phyloP scores from a whole-genome alignment of 495 filamentous ascomycete species.

The Penicillium manginii region DNA sequence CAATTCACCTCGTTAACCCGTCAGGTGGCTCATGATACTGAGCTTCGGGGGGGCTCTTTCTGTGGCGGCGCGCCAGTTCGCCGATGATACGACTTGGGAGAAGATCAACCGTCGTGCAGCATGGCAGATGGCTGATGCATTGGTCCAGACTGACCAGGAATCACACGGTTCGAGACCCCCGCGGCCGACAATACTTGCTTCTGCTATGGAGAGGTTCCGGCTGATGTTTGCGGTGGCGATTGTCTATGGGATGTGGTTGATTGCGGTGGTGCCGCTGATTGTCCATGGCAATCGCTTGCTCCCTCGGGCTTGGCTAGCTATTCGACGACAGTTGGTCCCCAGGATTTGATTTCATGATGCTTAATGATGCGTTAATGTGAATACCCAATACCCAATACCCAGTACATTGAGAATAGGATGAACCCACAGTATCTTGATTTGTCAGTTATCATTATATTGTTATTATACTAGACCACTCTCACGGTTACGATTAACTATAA shows the following conservation, averaged over 20 bases:
- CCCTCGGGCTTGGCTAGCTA: constrained; percentile 26
- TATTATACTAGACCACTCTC: neutral
- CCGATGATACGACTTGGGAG: constrained; percentile 65
- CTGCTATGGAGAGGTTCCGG: constrained; percentile 27
- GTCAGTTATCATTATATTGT: neutral
- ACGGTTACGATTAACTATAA: too few species aligned
- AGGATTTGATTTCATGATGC: too few species aligned
- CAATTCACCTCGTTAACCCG: constrained; percentile 52
- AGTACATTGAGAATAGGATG: neutral
- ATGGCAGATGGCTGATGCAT: constrained; percentile 56
- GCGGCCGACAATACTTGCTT: constrained; percentile 19
- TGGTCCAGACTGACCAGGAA: constrained; percentile 39
- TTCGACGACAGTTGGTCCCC: constrained; percentile 18
- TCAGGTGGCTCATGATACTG: constrained; percentile 40
- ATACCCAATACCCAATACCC: neutral
- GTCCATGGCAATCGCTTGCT: constrained; percentile 38
- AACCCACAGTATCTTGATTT: too few species aligned
- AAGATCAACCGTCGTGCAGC: constrained; percentile 65
- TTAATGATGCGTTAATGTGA: neutral
- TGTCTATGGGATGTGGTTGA: constrained; percentile 40
- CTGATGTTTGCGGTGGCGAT: constrained; percentile 32
- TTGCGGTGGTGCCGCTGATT: constrained; percentile 41
- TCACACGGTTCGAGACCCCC: constrained; percentile 12
- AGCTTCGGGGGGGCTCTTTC: constrained; percentile 40
- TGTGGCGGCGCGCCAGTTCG: constrained; percentile 48